Evolutionary conservation across 176 grass and related monocot species (phyloP).

Genomic region (Pontederia paniculata): DNA sequence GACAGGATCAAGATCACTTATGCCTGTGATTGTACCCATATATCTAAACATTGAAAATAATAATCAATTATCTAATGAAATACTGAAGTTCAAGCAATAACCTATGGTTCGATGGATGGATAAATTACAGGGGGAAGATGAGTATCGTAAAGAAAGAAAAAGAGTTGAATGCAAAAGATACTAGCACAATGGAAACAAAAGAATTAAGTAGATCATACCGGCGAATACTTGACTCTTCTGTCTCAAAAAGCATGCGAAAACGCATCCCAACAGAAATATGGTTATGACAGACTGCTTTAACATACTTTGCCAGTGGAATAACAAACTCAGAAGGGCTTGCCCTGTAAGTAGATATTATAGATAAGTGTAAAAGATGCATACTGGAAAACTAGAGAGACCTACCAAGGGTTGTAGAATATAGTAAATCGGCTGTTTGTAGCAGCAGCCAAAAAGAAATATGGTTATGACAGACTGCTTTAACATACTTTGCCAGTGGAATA

Average conservation of each 20-base stretch:
- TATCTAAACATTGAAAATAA: slow-evolving; percentile 43
- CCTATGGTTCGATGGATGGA: not conserved
- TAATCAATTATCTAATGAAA: not conserved
- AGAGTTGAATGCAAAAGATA: not conserved
- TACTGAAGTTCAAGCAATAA: not conserved
- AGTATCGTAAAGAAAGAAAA: not conserved
- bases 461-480: slow-evolving; percentile 92
- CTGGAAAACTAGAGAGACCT: not conserved
- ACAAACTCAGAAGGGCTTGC: slow-evolving; percentile 97
- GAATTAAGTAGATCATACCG: slow-evolving; percentile 33
- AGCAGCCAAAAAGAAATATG: slow-evolving; percentile 90
- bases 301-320: slow-evolving; percentile 85
- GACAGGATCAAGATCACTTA: slow-evolving; percentile 75
- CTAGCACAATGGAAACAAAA: not conserved
- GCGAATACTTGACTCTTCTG: slow-evolving; percentile 91
- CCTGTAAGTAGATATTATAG: slow-evolving; percentile 30
- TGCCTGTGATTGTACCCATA: slow-evolving; percentile 99
- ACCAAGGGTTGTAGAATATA: slow-evolving; percentile 99
- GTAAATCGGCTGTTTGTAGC: too few relatives aligned
- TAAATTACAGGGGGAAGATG: not conserved
- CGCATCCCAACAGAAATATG: slow-evolving; percentile 98
- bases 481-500: slow-evolving; percentile 85
- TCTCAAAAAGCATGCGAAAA: slow-evolving; percentile 99
- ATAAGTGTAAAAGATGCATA: not conserved
- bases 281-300: slow-evolving; percentile 92